A percentile compares a stretch with the other conserved stretches of the same genome.
These are phyloP conservation scores for Verticillium nonalfalfae DNA, from an alignment of 2,329 filamentous ascomycete species.

Conservation along the genomic window DNA sequence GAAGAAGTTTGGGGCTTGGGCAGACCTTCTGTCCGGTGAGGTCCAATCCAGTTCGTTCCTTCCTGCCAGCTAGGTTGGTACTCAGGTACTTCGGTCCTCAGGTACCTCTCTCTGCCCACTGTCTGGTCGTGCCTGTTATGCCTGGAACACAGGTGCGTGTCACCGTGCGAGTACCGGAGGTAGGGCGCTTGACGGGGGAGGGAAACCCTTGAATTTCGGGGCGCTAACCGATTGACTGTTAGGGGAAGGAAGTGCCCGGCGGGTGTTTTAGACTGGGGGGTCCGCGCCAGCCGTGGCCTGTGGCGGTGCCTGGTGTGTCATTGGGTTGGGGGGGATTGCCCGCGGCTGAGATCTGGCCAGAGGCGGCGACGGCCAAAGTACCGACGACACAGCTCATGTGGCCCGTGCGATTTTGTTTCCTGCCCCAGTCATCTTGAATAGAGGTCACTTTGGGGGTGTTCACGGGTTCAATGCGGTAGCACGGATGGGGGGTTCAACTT, in stretches of 20 bases:
- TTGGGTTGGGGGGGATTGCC: neutral
- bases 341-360: neutral
- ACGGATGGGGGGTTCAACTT: neutral
- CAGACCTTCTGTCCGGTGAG: neutral
- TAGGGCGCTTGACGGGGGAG: constrained; percentile 7
- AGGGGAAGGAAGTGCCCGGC: constrained; percentile 8
- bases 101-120: neutral
- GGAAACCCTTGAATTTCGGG: constrained; percentile 11
- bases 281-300: neutral
- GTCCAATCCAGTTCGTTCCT: neutral
- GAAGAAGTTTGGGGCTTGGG: constrained; percentile 10
- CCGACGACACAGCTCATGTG: neutral
- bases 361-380: neutral
- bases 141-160: constrained; percentile 10
- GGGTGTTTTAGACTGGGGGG: neutral
- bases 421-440: neutral
- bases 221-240: constrained; percentile 6
- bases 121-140: neutral
- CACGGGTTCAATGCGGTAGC: neutral
- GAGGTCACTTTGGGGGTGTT: neutral
- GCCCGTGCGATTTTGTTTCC: neutral
- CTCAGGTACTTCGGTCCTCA: neutral
- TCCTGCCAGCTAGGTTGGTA: neutral
- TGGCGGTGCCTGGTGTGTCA: constrained; percentile 7
- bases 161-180: constrained; percentile 7